phyloP scores from a whole-genome alignment of 208 protist species.

The Wallacemonas sp. region DNA sequence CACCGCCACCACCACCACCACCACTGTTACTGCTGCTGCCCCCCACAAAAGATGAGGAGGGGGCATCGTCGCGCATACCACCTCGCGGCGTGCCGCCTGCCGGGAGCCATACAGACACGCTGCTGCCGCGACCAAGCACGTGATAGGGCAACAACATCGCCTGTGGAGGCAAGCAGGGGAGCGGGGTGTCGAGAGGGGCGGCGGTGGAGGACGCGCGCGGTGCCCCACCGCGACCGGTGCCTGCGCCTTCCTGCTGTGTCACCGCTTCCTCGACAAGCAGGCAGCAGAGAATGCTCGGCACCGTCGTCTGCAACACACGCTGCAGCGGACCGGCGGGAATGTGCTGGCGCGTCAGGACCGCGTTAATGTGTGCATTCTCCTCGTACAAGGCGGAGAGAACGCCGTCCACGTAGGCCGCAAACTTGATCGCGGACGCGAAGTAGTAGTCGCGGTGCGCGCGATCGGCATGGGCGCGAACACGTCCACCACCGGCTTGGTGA shows the following conservation, averaged over 20 bases:
- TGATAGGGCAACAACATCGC: conserved; percentile 69
- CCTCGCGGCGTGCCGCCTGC: not conserved
- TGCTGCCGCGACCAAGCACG: conserved; percentile 40
- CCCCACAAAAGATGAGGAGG: no score
- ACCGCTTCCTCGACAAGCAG: conserved; percentile 56
- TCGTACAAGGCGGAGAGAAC: conserved; percentile 52
- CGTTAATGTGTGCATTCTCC: conserved; percentile 51
- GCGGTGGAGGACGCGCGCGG: no score
- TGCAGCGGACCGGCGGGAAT: conserved; percentile 18
- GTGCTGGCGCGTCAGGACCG: conserved; percentile 43
- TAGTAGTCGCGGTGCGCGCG: conserved; percentile 45
- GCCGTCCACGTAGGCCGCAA: conserved; percentile 54
- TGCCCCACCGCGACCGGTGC: no score
- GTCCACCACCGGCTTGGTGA: no score
- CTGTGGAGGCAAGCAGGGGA: conserved; percentile 50
- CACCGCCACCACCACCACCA: no score
- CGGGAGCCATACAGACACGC: conserved; percentile 52
- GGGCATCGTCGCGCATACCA: conserved; percentile 3
- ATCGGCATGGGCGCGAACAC: no score
- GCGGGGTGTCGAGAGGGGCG: not conserved
- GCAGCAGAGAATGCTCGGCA: conserved; percentile 69
- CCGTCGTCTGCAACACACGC: conserved; percentile 32
- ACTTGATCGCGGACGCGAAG: conserved; percentile 62
- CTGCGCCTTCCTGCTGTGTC: conserved; percentile 10
- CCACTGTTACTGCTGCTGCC: no score